Evolutionary conservation across 2,329 filamentous ascomycete genomes (phyloP), one percentile per base, ranked within the genome.

Genomic region (Ophiostoma sp.): DNA sequence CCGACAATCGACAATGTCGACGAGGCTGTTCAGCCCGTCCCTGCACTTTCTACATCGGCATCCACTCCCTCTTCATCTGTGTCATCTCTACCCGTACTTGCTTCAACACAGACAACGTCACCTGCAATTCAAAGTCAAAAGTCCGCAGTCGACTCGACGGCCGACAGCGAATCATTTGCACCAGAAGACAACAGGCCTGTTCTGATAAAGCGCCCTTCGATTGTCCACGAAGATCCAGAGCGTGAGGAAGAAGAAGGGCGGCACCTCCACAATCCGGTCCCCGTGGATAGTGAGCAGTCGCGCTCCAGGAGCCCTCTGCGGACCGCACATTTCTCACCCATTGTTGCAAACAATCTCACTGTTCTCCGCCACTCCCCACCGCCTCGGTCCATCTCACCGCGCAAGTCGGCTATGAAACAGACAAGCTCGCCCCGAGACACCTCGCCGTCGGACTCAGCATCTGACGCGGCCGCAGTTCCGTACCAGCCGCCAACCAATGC

Each of bases 331-430:
- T 93, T 93, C 75, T 86, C 86, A 1, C 75, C 83, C 9, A 81
- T 83, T 7, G 80, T 64, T 12, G 42, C 36, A 85, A 16, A 86
- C 45, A 83, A 79, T 58, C 75, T 87, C 12, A 78, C 82, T 1
- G 80, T 89, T 41, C 87, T 62, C 9, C 70, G 82, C 71, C 90
- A 93, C 74, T 83, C 87, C 67, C 91, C 90, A 5, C 87, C 89
- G 36, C 81, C 86, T 42, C 84, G 91, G 64, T 91, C 90, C 5
- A 80, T 90, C 11, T 93, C 90, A 0, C 91, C 91, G 9, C 87
- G 87, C 63, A 94, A 94, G 76, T 92, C 90, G 1, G 90, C 90
- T 1, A 75, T 93, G 71, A 93, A 93, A 75, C 82, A 87, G 80
- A 82, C 81, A 1, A 86, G 85, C 65, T 83, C 86, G 1, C 81